A percentile compares a stretch with the other conserved stretches of the same genome.
These are phyloP conservation scores for Orobanche coerulescens DNA, from an alignment of 257 asterid genomes.

Conservation along the genomic window DNA sequence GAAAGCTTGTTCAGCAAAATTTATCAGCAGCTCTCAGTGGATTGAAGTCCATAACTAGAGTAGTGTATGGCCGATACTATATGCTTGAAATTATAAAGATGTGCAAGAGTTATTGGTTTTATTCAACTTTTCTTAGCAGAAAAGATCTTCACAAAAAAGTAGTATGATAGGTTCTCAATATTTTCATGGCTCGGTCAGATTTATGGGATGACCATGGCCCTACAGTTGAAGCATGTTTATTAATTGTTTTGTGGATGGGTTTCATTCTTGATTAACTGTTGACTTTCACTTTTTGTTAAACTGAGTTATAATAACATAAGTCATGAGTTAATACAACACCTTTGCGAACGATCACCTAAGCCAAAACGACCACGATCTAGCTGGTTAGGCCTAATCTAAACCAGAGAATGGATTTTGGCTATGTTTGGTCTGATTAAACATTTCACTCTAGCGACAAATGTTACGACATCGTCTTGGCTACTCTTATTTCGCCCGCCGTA, in stretches of 20 bases:
- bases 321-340: not conserved
- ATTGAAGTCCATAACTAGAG: constrained; percentile 72
- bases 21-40: constrained; percentile 60
- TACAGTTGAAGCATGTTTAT: constrained; percentile 12
- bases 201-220: constrained; percentile 12
- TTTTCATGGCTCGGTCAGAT: constrained; percentile 2
- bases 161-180: constrained; percentile 10
- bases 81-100: constrained; percentile 10
- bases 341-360: not conserved
- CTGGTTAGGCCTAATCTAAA: constrained; percentile 1
- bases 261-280: not conserved
- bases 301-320: not conserved
- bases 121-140: not conserved
- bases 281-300: not conserved
- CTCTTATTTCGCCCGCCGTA: no score
- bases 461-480: no score
- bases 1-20: constrained; percentile 75
- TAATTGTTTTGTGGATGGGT: not conserved
- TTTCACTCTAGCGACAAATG: no score
- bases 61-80: constrained; percentile 37
- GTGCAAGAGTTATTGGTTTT: constrained; percentile 9
- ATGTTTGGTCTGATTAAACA: constrained; percentile 8
- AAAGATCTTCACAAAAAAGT: not conserved
- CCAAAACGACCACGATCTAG: not conserved
- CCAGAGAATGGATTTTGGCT: not conserved